These are phyloP conservation scores for Cyclotella cryptica DNA, from an alignment of 108 stramenopile species.

Conservation along the genomic window DNA sequence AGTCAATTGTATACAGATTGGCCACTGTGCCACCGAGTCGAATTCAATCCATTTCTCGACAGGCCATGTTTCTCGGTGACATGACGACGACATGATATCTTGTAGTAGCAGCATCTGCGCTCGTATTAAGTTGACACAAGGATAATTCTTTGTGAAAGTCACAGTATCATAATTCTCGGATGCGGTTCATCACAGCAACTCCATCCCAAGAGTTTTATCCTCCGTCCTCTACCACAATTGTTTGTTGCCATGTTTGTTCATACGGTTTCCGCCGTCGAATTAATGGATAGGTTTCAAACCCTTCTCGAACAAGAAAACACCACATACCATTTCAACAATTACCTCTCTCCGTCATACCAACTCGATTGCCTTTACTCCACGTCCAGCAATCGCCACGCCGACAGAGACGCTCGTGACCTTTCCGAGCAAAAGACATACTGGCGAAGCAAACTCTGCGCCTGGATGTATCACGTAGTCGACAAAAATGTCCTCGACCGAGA, in stretches of 20 bases:
- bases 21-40: neutral
- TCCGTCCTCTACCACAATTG: neutral
- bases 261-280: constrained; percentile 27
- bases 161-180: constrained; percentile 13
- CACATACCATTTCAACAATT: constrained; percentile 23
- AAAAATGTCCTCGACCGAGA: constrained; percentile 68
- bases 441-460: constrained; percentile 71
- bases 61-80: neutral
- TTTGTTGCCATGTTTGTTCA: neutral
- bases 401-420: neutral
- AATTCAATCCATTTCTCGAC: neutral
- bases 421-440: constrained; percentile 39
- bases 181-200: too few species aligned
- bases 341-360: constrained; percentile 30
- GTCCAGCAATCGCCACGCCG: neutral
- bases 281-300: constrained; percentile 36
- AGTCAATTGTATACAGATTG: neutral
- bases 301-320: constrained; percentile 27
- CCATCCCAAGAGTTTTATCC: neutral
- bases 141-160: too few species aligned
- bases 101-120: too few species aligned
- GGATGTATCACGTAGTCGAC: constrained; percentile 85
- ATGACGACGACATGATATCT: neutral
- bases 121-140: neutral
- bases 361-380: neutral